Evolutionary conservation across 176 grass and related monocot species (phyloP), one percentile per base, ranked within the genome.

Genomic region (Chrysopogon serrulatus): DNA sequence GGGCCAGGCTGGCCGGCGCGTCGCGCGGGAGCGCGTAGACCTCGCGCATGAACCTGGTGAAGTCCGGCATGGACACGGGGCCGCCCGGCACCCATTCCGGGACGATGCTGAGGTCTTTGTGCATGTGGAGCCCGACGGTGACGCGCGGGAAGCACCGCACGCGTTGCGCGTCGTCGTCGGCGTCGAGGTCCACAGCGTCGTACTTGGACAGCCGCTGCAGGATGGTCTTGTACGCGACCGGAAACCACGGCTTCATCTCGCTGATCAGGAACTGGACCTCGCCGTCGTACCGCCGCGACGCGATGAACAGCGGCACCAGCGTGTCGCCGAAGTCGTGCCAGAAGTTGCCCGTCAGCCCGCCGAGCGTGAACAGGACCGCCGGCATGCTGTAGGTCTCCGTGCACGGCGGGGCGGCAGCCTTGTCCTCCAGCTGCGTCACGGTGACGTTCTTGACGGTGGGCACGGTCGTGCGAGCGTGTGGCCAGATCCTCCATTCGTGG

Each of bases 1-100:
- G 23, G 16, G 18, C 67, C 14, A 63, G 37, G 16, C 40, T 74
- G 5, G 64, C 62, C 2, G 89, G 47, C 19, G 51, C 53, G 33
- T 67, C 24, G 49, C 94, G 86, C 33, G 74, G 74, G 2, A 97
- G 73, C 62, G 77, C 34, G 84, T 88, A 97, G 1, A 85, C 60
- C 15, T 65, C 65, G 56, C 89, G 81, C 11, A 94, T 35, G 74
- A 92, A 88, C 37, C 32, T 37, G 27, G 83, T 83, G 88, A 97
- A 97, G 39, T 97, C 90, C n/a, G n/a, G n/a, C n/a, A n/a, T n/a
- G n/a, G n/a, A n/a, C n/a, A n/a, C n/a, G n/a, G n/a, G n/a, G n/a
- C n/a, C n/a, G n/a, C n/a, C n/a, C n/a, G n/a, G n/a, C n/a, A n/a
- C n/a, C n/a, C n/a, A n/a, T n/a, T n/a, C n/a, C n/a, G n/a, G n/a